Base-by-base conservation (phyloP, 1,284 basidiomycete species). In the Neonothopanus nambi region DNA sequence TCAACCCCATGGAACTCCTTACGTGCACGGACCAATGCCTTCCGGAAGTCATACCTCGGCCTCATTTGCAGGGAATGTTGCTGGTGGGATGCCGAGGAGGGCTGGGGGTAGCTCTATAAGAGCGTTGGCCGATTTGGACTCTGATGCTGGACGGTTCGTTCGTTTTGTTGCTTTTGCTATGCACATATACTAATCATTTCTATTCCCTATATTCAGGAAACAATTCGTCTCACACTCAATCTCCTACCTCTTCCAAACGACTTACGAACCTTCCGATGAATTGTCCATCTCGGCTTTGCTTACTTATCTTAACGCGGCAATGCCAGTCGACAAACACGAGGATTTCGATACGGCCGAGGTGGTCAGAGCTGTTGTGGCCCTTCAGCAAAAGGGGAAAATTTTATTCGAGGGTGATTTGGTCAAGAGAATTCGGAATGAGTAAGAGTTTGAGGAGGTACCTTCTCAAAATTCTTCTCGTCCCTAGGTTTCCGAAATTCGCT, bases 271-370 rank as follows among this genome's bases (percentile, higher is more conserved):
- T 15, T 68, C 76, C 21, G 86, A 89, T 65, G 84, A 87, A 54
- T 72, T 89, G 69, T 81, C 79, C 13, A 79, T 89, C 60, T 84
- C 83, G 3, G 70, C 82, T 13, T 70, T 89, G 17, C 71, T 89
- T 40, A 77, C 82, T 5, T 88, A 87, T 64, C 74, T 89, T 52
- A 89, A 89, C 61, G 81, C 86, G 2, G 85, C 84, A 7, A 79
- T 89, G 73, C 87, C 86, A 2, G 73, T 72, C 12, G 87, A 89
- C 65, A 89, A 88, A 67, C 81, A 88, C 64, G 87, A 89, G 69
- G 87, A 90, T 58, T 89, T 87, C 57, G 87, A 89, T 65, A 87
- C 85, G 11, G 75, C 75, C 2, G 87, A 89, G 68, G 85, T 89
- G 11, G 80, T 77, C 11, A 78, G 77, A 55, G 79, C 77, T 11